A percentile compares a stretch with the other conserved stretches of the same genome.
These are phyloP conservation scores for Lathyrus oleraceus DNA, from an alignment of 306 rosid species.

Conservation along the genomic window DNA sequence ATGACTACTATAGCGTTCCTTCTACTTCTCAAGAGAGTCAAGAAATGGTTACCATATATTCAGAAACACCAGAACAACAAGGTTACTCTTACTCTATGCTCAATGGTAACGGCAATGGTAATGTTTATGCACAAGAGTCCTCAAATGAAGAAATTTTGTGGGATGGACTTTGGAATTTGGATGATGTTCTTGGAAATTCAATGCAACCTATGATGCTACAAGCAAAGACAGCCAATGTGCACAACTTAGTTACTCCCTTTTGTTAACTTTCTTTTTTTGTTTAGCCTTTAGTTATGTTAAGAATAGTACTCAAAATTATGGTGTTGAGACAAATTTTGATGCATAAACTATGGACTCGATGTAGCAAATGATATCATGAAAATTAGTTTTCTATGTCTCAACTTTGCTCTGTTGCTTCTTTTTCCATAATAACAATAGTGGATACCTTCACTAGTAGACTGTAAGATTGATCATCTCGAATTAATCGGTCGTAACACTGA, in stretches of 20 bases:
- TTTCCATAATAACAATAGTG: not conserved
- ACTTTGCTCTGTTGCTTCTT: slow-evolving; percentile 15
- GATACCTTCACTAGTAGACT: not conserved
- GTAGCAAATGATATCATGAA: slow-evolving; percentile 22
- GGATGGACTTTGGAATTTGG: slow-evolving; percentile 90
- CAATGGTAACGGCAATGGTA: slow-evolving; percentile 32
- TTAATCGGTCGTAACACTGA: no score
- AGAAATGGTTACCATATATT: slow-evolving; percentile 43
- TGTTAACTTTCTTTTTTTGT: slow-evolving; percentile 36
- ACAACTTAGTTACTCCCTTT: slow-evolving; percentile 66
- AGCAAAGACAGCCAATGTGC: slow-evolving; percentile 46
- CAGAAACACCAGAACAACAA: slow-evolving; percentile 48
- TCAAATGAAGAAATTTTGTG: slow-evolving; percentile 58
- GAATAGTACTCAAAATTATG: slow-evolving; percentile 15
- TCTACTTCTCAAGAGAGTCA: slow-evolving; percentile 51
- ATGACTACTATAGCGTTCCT: slow-evolving; percentile 41
- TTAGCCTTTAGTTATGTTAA: not conserved
- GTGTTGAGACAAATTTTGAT: slow-evolving; percentile 28
- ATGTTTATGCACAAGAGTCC: slow-evolving; percentile 49
- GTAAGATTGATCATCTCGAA: no score
- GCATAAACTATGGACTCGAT: slow-evolving; percentile 34
- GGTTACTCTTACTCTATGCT: slow-evolving; percentile 53
- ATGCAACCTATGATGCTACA: slow-evolving; percentile 43
- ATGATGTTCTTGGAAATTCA: slow-evolving; percentile 59
- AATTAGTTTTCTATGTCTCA: slow-evolving; percentile 30